phyloP scores from a whole-genome alignment of 305 asterid species.

The Fraxinus latifolia region DNA sequence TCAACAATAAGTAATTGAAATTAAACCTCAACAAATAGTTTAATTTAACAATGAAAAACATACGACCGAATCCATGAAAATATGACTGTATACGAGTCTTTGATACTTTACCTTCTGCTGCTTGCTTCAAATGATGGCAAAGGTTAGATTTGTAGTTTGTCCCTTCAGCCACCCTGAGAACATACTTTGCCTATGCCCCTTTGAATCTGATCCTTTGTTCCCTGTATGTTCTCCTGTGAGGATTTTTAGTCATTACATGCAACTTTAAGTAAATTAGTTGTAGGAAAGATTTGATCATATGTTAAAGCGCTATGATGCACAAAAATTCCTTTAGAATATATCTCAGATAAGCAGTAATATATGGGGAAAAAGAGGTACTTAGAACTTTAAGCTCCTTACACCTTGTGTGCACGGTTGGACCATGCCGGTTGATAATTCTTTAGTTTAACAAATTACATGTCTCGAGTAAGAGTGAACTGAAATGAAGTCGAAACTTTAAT shows the following conservation, averaged over 20 bases:
- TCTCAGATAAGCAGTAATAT: not conserved
- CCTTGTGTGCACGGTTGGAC: not conserved
- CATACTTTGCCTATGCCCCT: not conserved
- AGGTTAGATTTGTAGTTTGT: not conserved
- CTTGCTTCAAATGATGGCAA: not conserved
- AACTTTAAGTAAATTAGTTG: not conserved
- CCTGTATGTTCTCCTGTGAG: not conserved
- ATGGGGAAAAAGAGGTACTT: not conserved
- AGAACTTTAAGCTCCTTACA: not conserved
- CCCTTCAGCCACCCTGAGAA: not conserved
- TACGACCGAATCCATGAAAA: no score
- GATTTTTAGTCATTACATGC: not conserved
- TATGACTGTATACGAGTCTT: not conserved
- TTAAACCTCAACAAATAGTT: no score
- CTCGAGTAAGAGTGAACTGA: not conserved
- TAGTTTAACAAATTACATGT: not conserved
- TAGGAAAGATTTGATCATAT: not conserved
- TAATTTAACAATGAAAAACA: no score
- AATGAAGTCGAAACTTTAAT: not conserved
- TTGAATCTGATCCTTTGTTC: not conserved
- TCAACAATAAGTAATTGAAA: no score
- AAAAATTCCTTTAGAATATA: not conserved
- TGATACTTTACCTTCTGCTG: not conserved
- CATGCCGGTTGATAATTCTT: not conserved
- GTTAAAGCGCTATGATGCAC: not conserved